These are phyloP conservation scores for Dacryopinax spathularia DNA, from an alignment of 768 basidiomycete species.

Conservation along the genomic window DNA sequence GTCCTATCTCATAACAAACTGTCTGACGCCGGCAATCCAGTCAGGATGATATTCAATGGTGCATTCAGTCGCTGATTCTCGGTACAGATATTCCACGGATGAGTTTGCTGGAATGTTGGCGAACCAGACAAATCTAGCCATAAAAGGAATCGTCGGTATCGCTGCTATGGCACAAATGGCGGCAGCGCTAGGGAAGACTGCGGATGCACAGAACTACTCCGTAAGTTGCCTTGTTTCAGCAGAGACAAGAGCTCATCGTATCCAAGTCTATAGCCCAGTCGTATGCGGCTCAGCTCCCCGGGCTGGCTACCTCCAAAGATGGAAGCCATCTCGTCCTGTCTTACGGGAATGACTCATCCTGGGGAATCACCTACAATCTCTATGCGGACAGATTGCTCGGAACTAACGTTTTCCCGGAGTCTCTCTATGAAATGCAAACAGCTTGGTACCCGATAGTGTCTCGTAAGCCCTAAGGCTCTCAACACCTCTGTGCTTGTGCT, in stretches of 20 bases:
- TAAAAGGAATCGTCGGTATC: constrained; percentile 15
- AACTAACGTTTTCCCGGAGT: constrained; percentile 9
- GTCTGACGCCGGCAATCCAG: constrained; percentile 9
- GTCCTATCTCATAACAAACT: constrained; percentile 8
- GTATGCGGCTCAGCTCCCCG: constrained; percentile 6
- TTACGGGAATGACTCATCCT: constrained; percentile 12
- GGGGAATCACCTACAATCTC: constrained; percentile 4
- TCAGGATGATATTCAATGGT: constrained; percentile 9
- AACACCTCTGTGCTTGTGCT: too few relatives aligned
- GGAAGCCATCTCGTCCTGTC: constrained; percentile 6
- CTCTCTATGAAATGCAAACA: constrained; percentile 12
- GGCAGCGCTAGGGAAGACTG: neutral
- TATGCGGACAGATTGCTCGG: constrained; percentile 13
- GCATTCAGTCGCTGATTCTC: too few relatives aligned
- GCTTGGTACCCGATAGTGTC: too few relatives aligned
- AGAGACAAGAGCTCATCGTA: too few relatives aligned
- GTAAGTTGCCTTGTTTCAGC: too few relatives aligned
- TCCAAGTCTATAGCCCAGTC: neutral
- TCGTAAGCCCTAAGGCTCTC: too few relatives aligned
- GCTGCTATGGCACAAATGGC: constrained; percentile 11
- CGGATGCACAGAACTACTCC: constrained; percentile 7
- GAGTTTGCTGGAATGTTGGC: constrained; percentile 5
- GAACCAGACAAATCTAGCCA: constrained; percentile 11
- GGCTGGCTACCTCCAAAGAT: constrained; percentile 8
- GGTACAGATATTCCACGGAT: neutral